Evolutionary conservation across 768 basidiomycete genomes (phyloP), one percentile per base, ranked within the genome.

Genomic region (Podaxis sp.): DNA sequence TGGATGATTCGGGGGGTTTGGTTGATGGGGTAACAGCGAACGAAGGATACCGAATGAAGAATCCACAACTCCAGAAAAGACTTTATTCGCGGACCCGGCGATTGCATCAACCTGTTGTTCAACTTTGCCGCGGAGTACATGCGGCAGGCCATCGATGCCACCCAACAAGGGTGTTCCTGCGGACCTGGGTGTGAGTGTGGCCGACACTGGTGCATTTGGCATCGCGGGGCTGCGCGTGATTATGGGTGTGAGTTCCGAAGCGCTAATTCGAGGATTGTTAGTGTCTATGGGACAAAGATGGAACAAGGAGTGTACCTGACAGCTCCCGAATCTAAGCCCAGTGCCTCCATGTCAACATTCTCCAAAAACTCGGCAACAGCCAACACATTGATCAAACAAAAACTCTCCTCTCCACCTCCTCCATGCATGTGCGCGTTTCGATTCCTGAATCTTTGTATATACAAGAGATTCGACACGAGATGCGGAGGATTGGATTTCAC

Each of bases 361-460:
- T 96, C 94, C 55, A 98, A 78, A 71, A 98, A 99, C 70, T 98
- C 95, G 1, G 91, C 92, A 4, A 96, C 95, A 10, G 96, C 96
- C 79, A 95, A 86, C 40, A 97, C 78, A 72, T 97, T 98, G 71
- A 98, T 91, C 42, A 96, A 80, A 61, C 95, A 98, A 67, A 95
- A 99, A 51, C 86, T 88, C 67, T 93, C 91, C 68, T 98, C 94
- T 2, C 95, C 95, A 0, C 87, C 85, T 2, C 82, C 69, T 1
- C 75, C 37, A 13, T 51, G 16, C 14, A 42, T 40, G 14, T 25
- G 48, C n/a, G 53, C 42, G 13, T 47, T 46, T 58, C 83, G 80
- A 58, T 84, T 81, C 42, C 84, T 68, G 66, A 86, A 88, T 28
- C 86, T 76, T 65, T 88, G 79, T 37, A 86, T 80, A 75, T 81